Conservation (phyloP, 805 yeast genomes). For the Saccharomyces paradoxus region DNA sequence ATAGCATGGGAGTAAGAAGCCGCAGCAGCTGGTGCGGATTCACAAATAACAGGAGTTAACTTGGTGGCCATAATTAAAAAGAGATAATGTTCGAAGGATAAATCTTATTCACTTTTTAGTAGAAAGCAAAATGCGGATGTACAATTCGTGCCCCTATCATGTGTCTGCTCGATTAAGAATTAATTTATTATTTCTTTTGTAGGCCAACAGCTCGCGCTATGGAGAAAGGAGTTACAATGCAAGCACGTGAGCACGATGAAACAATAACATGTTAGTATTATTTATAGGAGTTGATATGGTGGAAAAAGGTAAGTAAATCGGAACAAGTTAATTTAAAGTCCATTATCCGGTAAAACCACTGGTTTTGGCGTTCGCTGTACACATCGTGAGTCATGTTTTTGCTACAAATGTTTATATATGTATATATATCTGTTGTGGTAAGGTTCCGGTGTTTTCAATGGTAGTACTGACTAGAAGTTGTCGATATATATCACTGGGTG, state of each 20-base stretch:
- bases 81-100: neutral
- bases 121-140: neutral
- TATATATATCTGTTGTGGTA: neutral
- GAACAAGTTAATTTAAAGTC: too few species aligned
- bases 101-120: neutral
- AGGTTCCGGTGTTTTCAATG: neutral
- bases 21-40: constrained; percentile 90
- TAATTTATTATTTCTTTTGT: neutral
- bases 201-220: neutral
- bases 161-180: neutral
- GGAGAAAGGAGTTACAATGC: neutral
- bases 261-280: neutral
- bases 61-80: constrained; percentile 18
- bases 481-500: too few species aligned
- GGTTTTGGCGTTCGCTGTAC: neutral
- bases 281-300: neutral
- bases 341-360: neutral
- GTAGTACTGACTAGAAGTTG: neutral
- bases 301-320: neutral
- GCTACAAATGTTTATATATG: too few species aligned
- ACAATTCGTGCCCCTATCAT: neutral
- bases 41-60: constrained; percentile 47
- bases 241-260: neutral
- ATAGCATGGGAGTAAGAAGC: constrained; percentile 95
- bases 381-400: neutral